Evolutionary conservation across 2,329 filamentous ascomycete species (phyloP).

Genomic region (Fusarium papillatum): DNA sequence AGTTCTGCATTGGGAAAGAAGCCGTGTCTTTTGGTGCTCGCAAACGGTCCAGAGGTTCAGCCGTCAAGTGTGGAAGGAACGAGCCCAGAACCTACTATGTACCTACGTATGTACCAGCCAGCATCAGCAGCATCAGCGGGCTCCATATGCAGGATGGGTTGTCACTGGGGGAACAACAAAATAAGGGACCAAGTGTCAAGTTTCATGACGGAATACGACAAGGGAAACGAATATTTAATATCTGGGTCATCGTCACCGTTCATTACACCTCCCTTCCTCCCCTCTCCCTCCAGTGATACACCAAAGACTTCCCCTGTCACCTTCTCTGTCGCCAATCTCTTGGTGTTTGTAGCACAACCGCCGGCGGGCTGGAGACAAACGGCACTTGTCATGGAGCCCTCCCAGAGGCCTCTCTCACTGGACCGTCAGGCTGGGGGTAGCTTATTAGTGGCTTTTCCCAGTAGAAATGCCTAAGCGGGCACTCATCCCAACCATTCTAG

Average conservation of each 20-base stretch:
- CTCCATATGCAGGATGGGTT: not conserved
- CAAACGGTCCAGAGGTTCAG: not conserved
- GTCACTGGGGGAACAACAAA: not conserved
- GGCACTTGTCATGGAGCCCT: conserved; percentile 24
- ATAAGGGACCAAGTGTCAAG: conserved; percentile 2
- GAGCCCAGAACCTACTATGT: not conserved
- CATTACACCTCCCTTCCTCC: not conserved
- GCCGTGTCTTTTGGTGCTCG: not conserved
- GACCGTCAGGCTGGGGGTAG: conserved; percentile 2
- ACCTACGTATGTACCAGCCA: not conserved
- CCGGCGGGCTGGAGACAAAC: conserved; percentile 23
- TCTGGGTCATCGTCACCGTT: not conserved
- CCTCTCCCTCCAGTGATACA: not conserved
- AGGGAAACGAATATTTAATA: not conserved
- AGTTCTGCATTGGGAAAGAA: not conserved
- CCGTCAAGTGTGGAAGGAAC: not conserved
- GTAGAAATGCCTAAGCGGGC: not conserved
- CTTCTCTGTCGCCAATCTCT: conserved; percentile 31
- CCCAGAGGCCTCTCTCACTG: conserved; percentile 36
- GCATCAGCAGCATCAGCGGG: not conserved
- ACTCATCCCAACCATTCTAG: not conserved
- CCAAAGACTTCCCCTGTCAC: conserved; percentile 11
- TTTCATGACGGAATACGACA: not conserved
- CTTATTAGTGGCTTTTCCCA: conserved; percentile 16
- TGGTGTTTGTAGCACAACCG: conserved; percentile 18